These are phyloP conservation scores for Monascus ruber DNA, from an alignment of 2,329 filamentous ascomycete species.

Conservation along the genomic window DNA sequence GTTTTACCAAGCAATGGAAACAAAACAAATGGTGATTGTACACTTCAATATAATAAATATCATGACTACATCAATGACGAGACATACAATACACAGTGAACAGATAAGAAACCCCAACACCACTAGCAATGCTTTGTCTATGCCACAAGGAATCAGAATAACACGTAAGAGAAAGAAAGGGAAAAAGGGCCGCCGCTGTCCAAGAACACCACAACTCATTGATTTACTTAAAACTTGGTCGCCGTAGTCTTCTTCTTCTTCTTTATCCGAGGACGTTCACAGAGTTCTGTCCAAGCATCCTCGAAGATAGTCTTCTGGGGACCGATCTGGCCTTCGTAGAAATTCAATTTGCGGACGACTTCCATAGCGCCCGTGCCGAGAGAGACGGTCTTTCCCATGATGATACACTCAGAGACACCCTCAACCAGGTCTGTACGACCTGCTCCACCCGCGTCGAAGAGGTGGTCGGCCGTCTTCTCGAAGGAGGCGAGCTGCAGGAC, in stretches of 20 bases:
- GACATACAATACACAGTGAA: neutral
- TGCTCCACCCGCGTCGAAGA: slow-evolving; percentile 85
- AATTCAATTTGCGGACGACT: slow-evolving; percentile 65
- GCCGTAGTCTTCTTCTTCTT: neutral
- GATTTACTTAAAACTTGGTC: neutral
- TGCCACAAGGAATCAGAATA: neutral
- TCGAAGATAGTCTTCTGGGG: slow-evolving; percentile 56
- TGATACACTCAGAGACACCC: slow-evolving; percentile 92
- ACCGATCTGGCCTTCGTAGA: slow-evolving; percentile 49
- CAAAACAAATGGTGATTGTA: too few species aligned
- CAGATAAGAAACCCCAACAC: neutral
- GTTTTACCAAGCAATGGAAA: too few species aligned
- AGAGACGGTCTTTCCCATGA: slow-evolving; percentile 91
- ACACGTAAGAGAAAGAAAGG: neutral
- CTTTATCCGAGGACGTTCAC: slow-evolving; percentile 7
- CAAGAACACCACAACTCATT: neutral
- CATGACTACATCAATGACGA: neutral
- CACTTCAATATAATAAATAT: neutral
- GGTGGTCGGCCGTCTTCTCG: slow-evolving; percentile 94
- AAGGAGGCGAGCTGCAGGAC: slow-evolving; percentile 92
- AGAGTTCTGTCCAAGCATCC: slow-evolving; percentile 38
- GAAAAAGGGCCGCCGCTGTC: too few species aligned
- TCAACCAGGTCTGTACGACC: slow-evolving; percentile 90
- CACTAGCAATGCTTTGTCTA: neutral
- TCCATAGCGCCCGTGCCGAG: slow-evolving; percentile 89